Conservation (phyloP, 176 grass and related monocot genomes). For the Eremochloa ophiuroides region DNA sequence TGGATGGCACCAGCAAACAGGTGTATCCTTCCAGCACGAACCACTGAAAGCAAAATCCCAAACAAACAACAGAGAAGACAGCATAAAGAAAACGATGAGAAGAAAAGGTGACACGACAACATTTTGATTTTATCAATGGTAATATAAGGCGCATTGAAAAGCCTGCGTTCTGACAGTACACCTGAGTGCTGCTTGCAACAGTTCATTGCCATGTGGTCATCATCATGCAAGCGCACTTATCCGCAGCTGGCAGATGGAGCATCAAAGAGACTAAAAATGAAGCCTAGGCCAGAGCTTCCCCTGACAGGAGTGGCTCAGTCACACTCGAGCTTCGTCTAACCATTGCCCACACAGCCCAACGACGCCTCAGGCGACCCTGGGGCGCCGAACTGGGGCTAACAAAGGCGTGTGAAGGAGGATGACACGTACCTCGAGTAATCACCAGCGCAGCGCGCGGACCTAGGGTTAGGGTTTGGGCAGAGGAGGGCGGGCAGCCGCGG, state of each 20-base stretch:
- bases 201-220: background rate
- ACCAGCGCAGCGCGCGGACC: constrained; percentile 1
- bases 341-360: background rate
- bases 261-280: background rate
- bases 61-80: background rate
- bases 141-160: background rate
- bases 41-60: background rate
- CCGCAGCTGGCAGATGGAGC: background rate
- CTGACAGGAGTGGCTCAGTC: background rate
- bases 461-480: constrained; percentile 63
- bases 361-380: background rate
- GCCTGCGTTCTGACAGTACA: background rate
- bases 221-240: background rate
- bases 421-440: constrained; percentile 15
- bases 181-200: background rate
- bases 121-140: background rate
- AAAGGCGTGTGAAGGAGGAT: background rate
- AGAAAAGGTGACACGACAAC: background rate
- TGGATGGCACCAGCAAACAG: background rate
- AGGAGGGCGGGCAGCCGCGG: background rate
- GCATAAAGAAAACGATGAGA: background rate
- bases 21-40: background rate
- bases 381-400: background rate
- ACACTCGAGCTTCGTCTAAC: background rate
- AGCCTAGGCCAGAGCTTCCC: background rate